Conservation (phyloP, 305 asterid species). For the Fraxinus floribunda region DNA sequence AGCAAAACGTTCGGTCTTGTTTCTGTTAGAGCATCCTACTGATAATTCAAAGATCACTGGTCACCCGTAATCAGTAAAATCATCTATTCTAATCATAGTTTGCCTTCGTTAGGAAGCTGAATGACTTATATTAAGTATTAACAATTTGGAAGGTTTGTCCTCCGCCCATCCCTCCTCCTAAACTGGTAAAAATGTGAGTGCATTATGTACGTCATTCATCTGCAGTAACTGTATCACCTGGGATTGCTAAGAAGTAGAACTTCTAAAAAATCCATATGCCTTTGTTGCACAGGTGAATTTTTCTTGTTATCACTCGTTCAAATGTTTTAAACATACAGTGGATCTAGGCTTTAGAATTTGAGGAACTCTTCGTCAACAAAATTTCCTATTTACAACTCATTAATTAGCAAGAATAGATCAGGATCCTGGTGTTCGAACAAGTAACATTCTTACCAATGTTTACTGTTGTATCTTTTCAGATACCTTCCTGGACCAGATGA, state of each 20-base stretch:
- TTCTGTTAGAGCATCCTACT: background rate
- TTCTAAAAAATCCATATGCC: background rate
- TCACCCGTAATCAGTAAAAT: background rate
- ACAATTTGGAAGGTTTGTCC: background rate
- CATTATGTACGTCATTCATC: background rate
- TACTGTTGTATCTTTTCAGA: conserved; percentile 40
- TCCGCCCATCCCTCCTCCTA: background rate
- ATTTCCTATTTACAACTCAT: background rate
- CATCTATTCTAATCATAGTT: background rate
- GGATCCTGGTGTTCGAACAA: background rate
- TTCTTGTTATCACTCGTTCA: background rate
- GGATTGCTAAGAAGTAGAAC: background rate
- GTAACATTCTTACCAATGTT: conserved; percentile 3
- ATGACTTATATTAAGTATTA: background rate
- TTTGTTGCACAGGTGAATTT: background rate
- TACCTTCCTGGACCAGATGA: conserved; percentile 98
- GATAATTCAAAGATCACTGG: background rate
- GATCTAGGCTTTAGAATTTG: background rate
- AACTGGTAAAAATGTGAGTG: background rate
- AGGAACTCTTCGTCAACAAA: background rate
- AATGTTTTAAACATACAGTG: background rate
- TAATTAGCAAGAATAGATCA: background rate
- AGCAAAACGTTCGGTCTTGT: background rate
- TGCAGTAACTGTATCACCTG: background rate
- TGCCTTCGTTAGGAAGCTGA: background rate